phyloP scores from a whole-genome alignment of 192 early-diverging fungal genomes.

The Podila horticola region DNA sequence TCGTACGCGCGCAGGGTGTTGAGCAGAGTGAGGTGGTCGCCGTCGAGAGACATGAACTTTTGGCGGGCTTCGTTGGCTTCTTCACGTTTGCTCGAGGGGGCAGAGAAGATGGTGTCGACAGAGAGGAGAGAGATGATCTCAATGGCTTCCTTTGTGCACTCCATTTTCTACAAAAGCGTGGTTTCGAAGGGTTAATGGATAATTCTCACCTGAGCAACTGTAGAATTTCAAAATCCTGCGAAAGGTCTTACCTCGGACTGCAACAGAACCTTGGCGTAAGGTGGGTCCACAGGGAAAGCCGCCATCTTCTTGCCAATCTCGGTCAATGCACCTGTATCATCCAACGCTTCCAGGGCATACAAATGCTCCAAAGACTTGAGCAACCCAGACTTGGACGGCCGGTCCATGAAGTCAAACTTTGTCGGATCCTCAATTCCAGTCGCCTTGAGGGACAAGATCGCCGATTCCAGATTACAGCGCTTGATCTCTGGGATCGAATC shows the following conservation, averaged over 20 bases:
- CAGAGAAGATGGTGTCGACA: constrained; percentile 90
- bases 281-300: constrained; percentile 92
- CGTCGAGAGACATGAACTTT: constrained; percentile 86
- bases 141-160: constrained; percentile 90
- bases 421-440: constrained; percentile 90
- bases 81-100: constrained; percentile 90
- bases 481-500: constrained; percentile 94
- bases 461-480: constrained; percentile 88
- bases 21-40: constrained; percentile 93
- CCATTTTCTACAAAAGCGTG: constrained; percentile 51
- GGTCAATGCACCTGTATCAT: constrained; percentile 83
- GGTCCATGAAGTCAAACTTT: constrained; percentile 95
- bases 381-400: constrained; percentile 78
- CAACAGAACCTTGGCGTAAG: constrained; percentile 89
- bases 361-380: constrained; percentile 89
- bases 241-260: constrained; percentile 69
- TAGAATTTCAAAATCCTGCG: too few species aligned
- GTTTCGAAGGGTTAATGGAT: not conserved
- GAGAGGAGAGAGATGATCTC: constrained; percentile 92
- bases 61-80: constrained; percentile 81
- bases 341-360: constrained; percentile 87
- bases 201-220: too few species aligned
- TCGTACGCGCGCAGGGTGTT: constrained; percentile 85
- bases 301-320: constrained; percentile 85
- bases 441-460: constrained; percentile 90